These are phyloP conservation scores for Thielaviopsis cerberus DNA, from an alignment of 2,329 filamentous ascomycete species.

Conservation along the genomic window DNA sequence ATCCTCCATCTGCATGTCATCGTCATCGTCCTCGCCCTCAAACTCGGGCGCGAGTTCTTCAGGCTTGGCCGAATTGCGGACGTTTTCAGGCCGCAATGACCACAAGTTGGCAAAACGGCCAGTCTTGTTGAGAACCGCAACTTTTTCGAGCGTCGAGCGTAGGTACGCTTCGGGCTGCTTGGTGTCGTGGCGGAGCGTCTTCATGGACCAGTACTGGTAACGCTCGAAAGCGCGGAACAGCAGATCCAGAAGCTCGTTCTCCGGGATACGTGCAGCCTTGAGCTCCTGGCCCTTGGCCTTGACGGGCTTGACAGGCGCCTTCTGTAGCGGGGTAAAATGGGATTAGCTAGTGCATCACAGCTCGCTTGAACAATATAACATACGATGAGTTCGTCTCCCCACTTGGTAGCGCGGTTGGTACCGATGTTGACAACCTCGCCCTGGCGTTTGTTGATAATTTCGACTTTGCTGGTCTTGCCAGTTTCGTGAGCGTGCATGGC, in stretches of 20 bases:
- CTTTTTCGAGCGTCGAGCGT: slow-evolving; percentile 62
- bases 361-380: slow-evolving; percentile 17
- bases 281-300: slow-evolving; percentile 50
- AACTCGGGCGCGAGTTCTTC: slow-evolving; percentile 28
- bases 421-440: slow-evolving; percentile 9
- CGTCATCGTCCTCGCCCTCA: slow-evolving; percentile 45
- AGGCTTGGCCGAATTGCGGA: slow-evolving; percentile 28
- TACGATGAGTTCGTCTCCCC: slow-evolving; percentile 37
- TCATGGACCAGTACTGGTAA: slow-evolving; percentile 90
- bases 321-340: slow-evolving; percentile 21
- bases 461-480: slow-evolving; percentile 32
- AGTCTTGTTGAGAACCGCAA: slow-evolving; percentile 65
- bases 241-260: slow-evolving; percentile 70
- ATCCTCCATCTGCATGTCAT: slow-evolving; percentile 59
- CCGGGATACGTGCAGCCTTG: slow-evolving; percentile 78
- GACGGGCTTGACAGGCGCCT: slow-evolving; percentile 28
- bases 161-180: slow-evolving; percentile 88
- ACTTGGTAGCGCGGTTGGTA: slow-evolving; percentile 18
- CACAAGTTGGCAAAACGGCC: slow-evolving; percentile 76
- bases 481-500: slow-evolving; percentile 32
- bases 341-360: slow-evolving; percentile 11
- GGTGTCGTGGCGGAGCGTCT: slow-evolving; percentile 55
- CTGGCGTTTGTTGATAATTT: slow-evolving; percentile 22
- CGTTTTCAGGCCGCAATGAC: slow-evolving; percentile 49
- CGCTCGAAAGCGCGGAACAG: slow-evolving; percentile 69